Base-by-base conservation (phyloP, 2,329 filamentous ascomycete genomes). In the Stagonosporopsis rhizophila region DNA sequence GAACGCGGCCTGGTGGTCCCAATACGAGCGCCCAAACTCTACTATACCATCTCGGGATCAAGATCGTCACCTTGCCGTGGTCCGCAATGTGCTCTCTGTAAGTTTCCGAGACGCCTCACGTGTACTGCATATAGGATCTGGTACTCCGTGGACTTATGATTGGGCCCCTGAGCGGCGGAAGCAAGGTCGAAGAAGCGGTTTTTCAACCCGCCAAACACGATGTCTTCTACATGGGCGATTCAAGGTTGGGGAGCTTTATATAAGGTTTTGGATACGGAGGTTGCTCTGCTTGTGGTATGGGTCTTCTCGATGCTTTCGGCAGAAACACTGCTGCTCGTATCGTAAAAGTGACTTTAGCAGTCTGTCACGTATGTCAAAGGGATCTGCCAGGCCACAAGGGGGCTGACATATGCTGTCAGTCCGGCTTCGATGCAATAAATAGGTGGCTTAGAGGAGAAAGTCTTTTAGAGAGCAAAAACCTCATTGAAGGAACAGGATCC, bases 281-380 rank as follows among this genome's bases (percentile, higher is more conserved):
- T 27, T 2, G 19, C 12, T 12, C 39, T 45, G 20, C 11, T 48
- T 30, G 32, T 25, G 39, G 44, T 17, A 22, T 55, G 34, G 52
- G 19, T n/a, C 7, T 48, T 6, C 30, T 38, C 19, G 32, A 44
- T 34, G 39, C 39, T 44, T 48, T 48, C 39, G 51, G 42, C 23
- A 15, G 17, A 32, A 53, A 20, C 9, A 35, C 2, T n/a, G 28
- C 7, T 32, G 30, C 14, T 6, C n/a, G 8, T n/a, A 14, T 32
- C 19, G 35, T 38, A 4, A 11, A 20, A 3, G 9, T 8, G 11
- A 17, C 17, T 6, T 38, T 17, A 38, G 17, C 17, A 38, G 35
- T 3, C 9, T 38, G 35, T 20, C 17, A 38, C 9, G 17, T 17
- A 20, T 12, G 14, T 17, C 35, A 3, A 19, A 20, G 7, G 14